Evolutionary conservation across 768 basidiomycete species (phyloP), one percentile per base, ranked within the genome.

Genomic region (Gloeostereum incarnatum): DNA sequence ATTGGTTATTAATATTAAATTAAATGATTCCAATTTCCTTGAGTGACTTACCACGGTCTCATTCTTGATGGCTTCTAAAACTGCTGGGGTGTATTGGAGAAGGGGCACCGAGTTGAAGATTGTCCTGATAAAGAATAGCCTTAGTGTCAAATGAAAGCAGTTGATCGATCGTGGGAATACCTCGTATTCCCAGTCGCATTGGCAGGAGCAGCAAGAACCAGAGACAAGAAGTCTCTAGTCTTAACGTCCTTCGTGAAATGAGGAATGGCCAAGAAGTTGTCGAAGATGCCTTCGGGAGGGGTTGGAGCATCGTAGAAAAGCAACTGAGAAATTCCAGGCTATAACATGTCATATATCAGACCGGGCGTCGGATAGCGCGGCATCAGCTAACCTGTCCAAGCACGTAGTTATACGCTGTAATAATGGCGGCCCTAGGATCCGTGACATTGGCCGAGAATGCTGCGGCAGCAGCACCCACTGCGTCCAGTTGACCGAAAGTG

Each of bases 391-490:
- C 72, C 53, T 54, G 35, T 18, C 54, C 61, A 24, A 52, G 31
- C 4, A 53, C 16, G 23, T 51, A 56, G 41, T 62, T 68, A 30
- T 67, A 74, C 1, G 70, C 62, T 2, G 68, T 59, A 31, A 78
- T 62, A 8, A 76, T 56, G 2, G 43, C 45, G 7, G 75, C 74
- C 45, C 75, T 76, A 2, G 72, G 69, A 41, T 78, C 73, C 0
- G 52, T 66, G 4, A 66, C 63, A 2, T 51, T 56, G 6, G 57
- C 51, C 7, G 58, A 41, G 53, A 69, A 75, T 36, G 57, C 62
- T 23, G 51, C 50, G 1, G 63, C 61, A 0, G 73, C 74, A 2
- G 50, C 52, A 3, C 45, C 50, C 18, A 60, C 45, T 9, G 36
- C 41, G 22, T 46, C 41, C 13, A 54, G 44, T 19, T 51, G 19